Base-by-base conservation (phyloP, 768 basidiomycete species). In the Tricholoma sp. region DNA sequence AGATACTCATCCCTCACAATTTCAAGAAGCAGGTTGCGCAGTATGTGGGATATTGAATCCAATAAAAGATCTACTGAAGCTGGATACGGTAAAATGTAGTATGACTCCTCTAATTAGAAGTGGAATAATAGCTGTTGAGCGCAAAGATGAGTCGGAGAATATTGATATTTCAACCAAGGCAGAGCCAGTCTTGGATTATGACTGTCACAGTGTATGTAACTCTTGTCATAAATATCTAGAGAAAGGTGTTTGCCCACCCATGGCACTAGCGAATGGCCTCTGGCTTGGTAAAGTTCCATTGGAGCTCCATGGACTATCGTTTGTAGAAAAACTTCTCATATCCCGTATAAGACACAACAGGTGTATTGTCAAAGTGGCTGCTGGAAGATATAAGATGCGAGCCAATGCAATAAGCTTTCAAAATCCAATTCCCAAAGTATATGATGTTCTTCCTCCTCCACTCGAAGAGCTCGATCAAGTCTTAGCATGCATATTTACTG, bases 401-500 rank as follows among this genome's bases (percentile, higher is more conserved):
- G 72, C 71, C 1, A 74, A 74, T 64, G 64, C 60, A 1, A 67
- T 74, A 1, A 63, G 64, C 19, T 74, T 70, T 61, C 59, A 61
- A 5, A 63, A 63, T 24, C 74, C 74, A 7, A 65, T 64, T 2
- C 55, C 60, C 0, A 71, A 69, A 50, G 54, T 75, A 1, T 74
- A 71, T 56, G 8, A 60, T 32, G 57, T 37, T 8, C 54, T 67
- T 18, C 63, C 63, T 9, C 66, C 63, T n/a, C 67, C 60, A 11
- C 32, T 52, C 3, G 61, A 64, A 4, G 70, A 74, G 5, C 43
- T 74, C 0, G 64, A 69, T 54, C 68, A 73, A 18, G 63, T 69
- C 0, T 54, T 76, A 1, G 71, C 71, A 7, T 58, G 73, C 50
- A 41, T 76, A 8, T 74, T 70, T 59, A 70, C 64, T 1, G 74